A percentile compares a stretch with the other conserved stretches of the same genome.
Conservation (phyloP, 805 yeast genomes). For the Candida insectorum region DNA sequence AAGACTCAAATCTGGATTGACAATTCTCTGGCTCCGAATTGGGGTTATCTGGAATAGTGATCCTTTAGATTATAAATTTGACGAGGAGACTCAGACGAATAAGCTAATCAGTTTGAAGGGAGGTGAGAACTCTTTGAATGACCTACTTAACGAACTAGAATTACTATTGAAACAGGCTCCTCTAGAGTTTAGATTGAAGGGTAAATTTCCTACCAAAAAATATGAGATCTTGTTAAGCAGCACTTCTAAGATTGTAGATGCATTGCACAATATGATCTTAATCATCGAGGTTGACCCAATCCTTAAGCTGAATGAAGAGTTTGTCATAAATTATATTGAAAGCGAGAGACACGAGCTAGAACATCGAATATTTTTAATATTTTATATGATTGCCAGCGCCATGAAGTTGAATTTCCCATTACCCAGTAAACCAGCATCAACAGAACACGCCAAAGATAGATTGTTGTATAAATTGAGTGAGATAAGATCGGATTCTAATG, state of each 20-base stretch:
- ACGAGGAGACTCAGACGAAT: conserved; percentile 13
- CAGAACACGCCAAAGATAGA: conserved; percentile 69
- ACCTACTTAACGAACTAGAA: conserved; percentile 58
- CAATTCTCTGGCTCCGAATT: conserved; percentile 72
- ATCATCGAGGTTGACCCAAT: conserved; percentile 62
- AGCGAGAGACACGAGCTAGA: conserved; percentile 67
- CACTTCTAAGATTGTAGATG: conserved; percentile 67
- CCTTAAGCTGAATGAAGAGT: conserved; percentile 50
- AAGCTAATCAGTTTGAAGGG: conserved; percentile 43
- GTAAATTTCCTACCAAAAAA: conserved; percentile 56
- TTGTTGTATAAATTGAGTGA: conserved; percentile 63
- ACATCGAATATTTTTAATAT: conserved; percentile 67
- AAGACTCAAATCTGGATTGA: conserved; percentile 60
- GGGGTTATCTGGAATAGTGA: conserved; percentile 81
- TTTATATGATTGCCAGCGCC: conserved; percentile 77
- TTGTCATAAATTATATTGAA: conserved; percentile 51
- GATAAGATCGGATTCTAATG: conserved; percentile 33
- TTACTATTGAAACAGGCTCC: conserved; percentile 66
- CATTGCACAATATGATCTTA: conserved; percentile 69
- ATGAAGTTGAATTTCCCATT: conserved; percentile 72
- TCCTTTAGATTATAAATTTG: conserved; percentile 50
- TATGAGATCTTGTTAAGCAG: conserved; percentile 50
- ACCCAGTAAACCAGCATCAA: conserved; percentile 74
- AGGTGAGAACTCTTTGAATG: conserved; percentile 47
- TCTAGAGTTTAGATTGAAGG: conserved; percentile 70